Base-by-base conservation (phyloP, 345 rosid species). In the Salix udensis region DNA sequence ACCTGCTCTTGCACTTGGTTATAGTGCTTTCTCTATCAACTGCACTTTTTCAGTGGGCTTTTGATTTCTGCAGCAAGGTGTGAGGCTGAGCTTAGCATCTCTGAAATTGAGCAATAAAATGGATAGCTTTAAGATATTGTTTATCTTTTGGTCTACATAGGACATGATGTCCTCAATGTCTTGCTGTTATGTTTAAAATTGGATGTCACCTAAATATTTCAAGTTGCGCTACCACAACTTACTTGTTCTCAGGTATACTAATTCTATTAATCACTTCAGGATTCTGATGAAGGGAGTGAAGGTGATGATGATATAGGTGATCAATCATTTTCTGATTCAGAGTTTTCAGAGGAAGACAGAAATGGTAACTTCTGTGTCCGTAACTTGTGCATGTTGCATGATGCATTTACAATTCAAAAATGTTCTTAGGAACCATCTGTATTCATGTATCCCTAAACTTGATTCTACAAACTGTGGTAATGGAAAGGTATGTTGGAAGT, bases 251-350 rank as follows among this genome's bases (percentile, higher is more conserved):
- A 42, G 60, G 24, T 31, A 70, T 52, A 23, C 28, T 44, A 26
- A 44, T 24, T 48, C 12, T 26, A 15, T 21, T 55, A 9, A 50
- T 31, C 13, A 23, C 36, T 60, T 42, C 79, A 93, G 98, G 94
- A 78, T 69, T 75, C 84, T 11, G 86, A 86, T 60, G 88, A 82
- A 55, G 91, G 73, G 30, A 84, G 74, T 68, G 88, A 83, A 30
- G 85, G 85, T 36, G 75, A 80, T 73, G 73, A 55, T 46, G 76
- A 80, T 73, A 71, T 7, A 46, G 83, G 77, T 78, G 55, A 73
- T 69, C 79, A 71, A 72, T 85, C 85, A 74, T 77, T 80, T 74
- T 84, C 86, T 77, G 85, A 36, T 76, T 89, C 90, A 15, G 90
- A 91, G 76, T 71, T 64, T 73, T 78, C 89, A 2, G 88, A 83